Evolutionary conservation across 495 filamentous ascomycete species (phyloP), one percentile per base, ranked within the genome.

Genomic region (Aspergillus diversus): DNA sequence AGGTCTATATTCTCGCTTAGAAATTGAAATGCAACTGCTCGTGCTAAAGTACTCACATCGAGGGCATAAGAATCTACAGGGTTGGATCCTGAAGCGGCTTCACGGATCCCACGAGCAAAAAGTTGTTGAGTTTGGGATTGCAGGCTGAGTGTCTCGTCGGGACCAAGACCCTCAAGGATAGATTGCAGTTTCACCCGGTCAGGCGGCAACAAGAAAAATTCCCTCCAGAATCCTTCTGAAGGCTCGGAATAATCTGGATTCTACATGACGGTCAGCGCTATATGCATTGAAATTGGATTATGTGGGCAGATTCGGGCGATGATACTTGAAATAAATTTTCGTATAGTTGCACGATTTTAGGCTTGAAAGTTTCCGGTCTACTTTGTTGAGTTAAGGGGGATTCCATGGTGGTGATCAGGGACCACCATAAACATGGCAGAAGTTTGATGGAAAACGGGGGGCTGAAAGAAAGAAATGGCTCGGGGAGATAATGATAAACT

Each of bases 201-300:
- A 34, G 95, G 93, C 54, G 84, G 84, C 53, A 97, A 82, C 46
- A 98, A 81, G 76, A 98, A 99, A 77, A 98, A 92, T 77, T 97
- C 94, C 57, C 86, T 84, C 96, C 95, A 99, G 77, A 97, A 99
- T 8, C 93, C 95, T 63, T 97, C 92, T 0, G 89, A 84, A 55
- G 87, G 87, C 42, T 91, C 87, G 43, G 83, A 76, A 61, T 83
- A 83, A 49, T 92, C 89, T 13, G 74, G 50, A 3, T 62, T 64
- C 76, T 76, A 67, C 9, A 39, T 27, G 27, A 15, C 5, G 35
- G 35, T 63, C 31, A 63, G 60, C 46, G 55, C 34, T 9, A 49
- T 60, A 35, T 63, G 37, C 54, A 42, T 63, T 35, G 33, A 21
- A 51, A 51, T 32, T 56, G 11, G 7, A 53, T 32, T 50, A 31